Evolutionary conservation across 2,329 filamentous ascomycete genomes (phyloP).

Genomic region (Blastomyces emzantsi): DNA sequence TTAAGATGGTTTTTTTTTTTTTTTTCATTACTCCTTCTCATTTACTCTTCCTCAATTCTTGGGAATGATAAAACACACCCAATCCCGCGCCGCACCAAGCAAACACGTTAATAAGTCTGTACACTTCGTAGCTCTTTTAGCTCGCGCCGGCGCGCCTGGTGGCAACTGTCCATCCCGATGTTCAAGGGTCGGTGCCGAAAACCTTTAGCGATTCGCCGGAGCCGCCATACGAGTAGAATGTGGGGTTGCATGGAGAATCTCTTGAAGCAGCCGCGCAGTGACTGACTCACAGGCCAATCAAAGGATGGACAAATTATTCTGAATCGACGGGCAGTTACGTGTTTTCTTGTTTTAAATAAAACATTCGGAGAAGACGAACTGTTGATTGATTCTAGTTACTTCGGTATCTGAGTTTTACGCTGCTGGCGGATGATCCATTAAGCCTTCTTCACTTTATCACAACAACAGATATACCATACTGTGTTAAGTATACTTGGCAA

Average conservation of each 20-base stretch:
- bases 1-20: background rate
- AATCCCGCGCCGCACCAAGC: background rate
- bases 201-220: background rate
- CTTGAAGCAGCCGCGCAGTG: background rate
- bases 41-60: background rate
- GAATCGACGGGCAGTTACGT: background rate
- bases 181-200: background rate
- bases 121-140: background rate
- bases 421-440: background rate
- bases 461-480: no score
- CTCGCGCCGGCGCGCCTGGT: background rate
- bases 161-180: background rate
- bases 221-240: background rate
- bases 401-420: background rate
- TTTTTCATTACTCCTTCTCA: no score
- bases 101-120: background rate
- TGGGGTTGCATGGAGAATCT: background rate
- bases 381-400: background rate
- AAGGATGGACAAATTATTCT: background rate
- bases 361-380: background rate
- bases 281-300: slow-evolving; percentile 1
- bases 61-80: background rate
- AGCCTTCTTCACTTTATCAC: background rate
- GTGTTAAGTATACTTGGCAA: no score
- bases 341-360: background rate